phyloP scores from a whole-genome alignment of 2,329 filamentous ascomycete species.

The Phaeosphaeria sp. region DNA sequence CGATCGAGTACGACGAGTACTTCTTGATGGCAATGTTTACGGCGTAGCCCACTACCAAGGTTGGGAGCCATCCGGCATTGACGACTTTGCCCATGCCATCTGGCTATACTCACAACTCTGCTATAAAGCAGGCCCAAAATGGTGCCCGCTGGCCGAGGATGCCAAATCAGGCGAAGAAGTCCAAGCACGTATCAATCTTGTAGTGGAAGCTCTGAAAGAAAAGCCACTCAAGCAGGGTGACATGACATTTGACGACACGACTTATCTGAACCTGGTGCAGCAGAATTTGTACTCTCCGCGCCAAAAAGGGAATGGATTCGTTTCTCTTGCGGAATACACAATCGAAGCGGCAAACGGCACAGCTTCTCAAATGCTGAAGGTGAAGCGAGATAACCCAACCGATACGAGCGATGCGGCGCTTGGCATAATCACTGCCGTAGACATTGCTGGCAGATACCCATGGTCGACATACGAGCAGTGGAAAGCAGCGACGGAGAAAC shows the following conservation, averaged over 20 bases:
- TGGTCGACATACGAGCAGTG: constrained; percentile 1
- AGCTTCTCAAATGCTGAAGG: not conserved
- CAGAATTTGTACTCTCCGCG: not conserved
- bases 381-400: not conserved
- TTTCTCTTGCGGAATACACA: not conserved
- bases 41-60: constrained; percentile 11
- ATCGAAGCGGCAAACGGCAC: not conserved
- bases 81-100: constrained; percentile 8
- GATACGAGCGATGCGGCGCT: not conserved
- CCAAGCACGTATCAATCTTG: constrained; percentile 4
- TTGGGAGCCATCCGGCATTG: not conserved
- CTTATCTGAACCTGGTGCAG: not conserved
- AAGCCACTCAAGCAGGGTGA: constrained; percentile 10
- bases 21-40: constrained; percentile 53
- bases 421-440: not conserved
- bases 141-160: constrained; percentile 7
- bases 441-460: not conserved
- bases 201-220: constrained; percentile 3
- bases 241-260: not conserved
- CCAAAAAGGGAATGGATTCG: not conserved
- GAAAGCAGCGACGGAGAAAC: not conserved
- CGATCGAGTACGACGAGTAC: constrained; percentile 40
- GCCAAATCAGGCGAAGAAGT: constrained; percentile 2
- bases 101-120: constrained; percentile 62
- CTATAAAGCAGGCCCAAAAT: constrained; percentile 51